Base-by-base conservation (phyloP, 345 rosid species). In the Boechera divaricarpa region DNA sequence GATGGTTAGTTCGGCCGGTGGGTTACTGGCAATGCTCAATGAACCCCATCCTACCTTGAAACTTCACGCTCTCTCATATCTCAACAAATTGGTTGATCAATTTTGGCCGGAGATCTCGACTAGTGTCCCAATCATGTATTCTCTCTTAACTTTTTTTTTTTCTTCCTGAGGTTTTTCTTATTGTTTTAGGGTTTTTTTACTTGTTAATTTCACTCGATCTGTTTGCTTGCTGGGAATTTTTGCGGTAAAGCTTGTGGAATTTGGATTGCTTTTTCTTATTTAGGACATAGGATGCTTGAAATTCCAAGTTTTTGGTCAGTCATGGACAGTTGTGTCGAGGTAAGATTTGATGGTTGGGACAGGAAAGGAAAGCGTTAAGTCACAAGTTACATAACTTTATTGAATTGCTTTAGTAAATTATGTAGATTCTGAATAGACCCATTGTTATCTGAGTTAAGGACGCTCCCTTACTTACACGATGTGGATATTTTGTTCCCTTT, bases 81-180 rank as follows among this genome's bases (percentile, higher is more conserved):
- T 96, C 81, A 96, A 90, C 71, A 87, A 80, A 80, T 87, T 83
- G 52, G 97, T 96, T 9, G 94, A 93, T 77, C 92, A 66, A 70
- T 91, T 88, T 84, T 96, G 99, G 98, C 99, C 98, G 0, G 99
- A 96, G 93, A 96, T 96, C 85, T 96, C 99, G 47, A 96, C 97
- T 41, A 93, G 96, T 82, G 95, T 96, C 24, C 91, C 99, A 33
- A 84, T 93, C 60, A 90, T 96, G 99, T 95, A 77, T 38, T 39
- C 24, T 52, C 31, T 36, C 32, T 52, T 10, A 18, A 55, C 35
- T 33, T 61, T 49, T 70, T 26, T 58, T 45, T 7, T 36, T 36
- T 36, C 4, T 58, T 57, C 39, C 13, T 41, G 48, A 39, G 63
- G 5, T 24, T 49, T 49, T 26, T 24, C 35, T 63, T 39, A 0